Base-by-base conservation (phyloP, 306 rosid genomes). In the Medicago ruthenica region DNA sequence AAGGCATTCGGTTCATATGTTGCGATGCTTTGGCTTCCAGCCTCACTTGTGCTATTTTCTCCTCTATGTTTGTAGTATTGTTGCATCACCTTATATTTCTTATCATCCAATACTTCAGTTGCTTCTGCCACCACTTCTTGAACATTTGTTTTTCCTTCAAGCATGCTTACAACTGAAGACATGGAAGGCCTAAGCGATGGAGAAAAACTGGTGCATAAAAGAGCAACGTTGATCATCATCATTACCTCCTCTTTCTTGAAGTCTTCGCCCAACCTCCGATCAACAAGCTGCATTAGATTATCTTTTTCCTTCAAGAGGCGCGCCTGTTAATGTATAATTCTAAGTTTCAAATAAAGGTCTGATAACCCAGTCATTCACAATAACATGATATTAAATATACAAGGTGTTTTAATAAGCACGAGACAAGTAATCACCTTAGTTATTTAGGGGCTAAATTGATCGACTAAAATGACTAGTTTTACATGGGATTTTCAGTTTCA, bases 151-250 rank as follows among this genome's bases (percentile, higher is more conserved):
- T 45, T 84, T 40, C 84, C 87, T 76, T 83, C 82, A 59, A 83
- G 84, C 76, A 83, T 83, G 87, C 84, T 83, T 66, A 83, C 67
- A 17, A 80, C 87, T 9, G 67, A 77, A 77, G 85, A 73, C 87
- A 84, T 84, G 53, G 80, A 8, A 2, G 87, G 87, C 77, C 87
- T 61, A 2, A 40, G 59, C 1, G 64, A 7, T 5, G 80, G 68
- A 24, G 85, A 50, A 34, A 41, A 53, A 59, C 71, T 61, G 18
- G 87, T 55, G 71, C 83, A 84, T 44, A 77, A 21, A 58, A 80
- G 78, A 53, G 82, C 80, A 64, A 84, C 87, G 6, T 80, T 67
- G 67, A 80, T 76, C 82, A 84, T 80, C 65, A 48, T 34, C 45
- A 31, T 13, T 42, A 22, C 75, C 22, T 84, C 85, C 24, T 68